A percentile compares a stretch with the other conserved stretches of the same genome.
Conservation (phyloP, 306 rosid genomes). For the Pyrus pyrifolia region DNA sequence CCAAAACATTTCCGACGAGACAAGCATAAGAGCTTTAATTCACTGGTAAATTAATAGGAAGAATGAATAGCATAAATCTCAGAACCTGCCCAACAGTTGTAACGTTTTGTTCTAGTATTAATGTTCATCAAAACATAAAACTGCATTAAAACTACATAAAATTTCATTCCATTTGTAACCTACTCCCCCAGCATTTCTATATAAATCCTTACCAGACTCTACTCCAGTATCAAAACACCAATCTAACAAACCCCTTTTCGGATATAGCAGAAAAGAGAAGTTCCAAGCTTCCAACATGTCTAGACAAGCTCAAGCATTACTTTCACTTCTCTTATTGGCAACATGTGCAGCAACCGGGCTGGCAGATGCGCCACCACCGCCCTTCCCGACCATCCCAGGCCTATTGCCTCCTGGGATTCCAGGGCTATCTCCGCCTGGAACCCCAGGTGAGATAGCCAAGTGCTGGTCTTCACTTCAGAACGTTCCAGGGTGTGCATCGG, state of each 20-base stretch:
- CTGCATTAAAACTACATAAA: neutral
- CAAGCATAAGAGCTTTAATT: no score
- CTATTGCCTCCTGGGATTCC: neutral
- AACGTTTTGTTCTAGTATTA: no score
- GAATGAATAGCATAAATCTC: no score
- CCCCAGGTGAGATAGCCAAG: neutral
- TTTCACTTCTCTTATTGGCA: neutral
- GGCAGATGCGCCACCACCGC: neutral
- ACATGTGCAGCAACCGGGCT: neutral
- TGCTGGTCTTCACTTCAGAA: constrained; percentile 5
- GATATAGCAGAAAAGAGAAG: neutral
- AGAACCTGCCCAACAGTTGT: no score
- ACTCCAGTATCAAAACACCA: neutral
- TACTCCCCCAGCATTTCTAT: neutral
- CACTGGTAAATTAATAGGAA: no score
- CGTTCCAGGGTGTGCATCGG: neutral
- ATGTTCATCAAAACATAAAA: no score
- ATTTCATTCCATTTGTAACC: neutral
- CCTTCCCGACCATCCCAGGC: neutral
- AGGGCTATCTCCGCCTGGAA: neutral
- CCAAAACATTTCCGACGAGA: no score
- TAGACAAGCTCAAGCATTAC: neutral
- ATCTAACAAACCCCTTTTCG: neutral
- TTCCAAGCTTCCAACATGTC: neutral
- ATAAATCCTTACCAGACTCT: neutral